Conservation (phyloP, 371 early-diverging fungal species). For the Coemansia sp. region DNA sequence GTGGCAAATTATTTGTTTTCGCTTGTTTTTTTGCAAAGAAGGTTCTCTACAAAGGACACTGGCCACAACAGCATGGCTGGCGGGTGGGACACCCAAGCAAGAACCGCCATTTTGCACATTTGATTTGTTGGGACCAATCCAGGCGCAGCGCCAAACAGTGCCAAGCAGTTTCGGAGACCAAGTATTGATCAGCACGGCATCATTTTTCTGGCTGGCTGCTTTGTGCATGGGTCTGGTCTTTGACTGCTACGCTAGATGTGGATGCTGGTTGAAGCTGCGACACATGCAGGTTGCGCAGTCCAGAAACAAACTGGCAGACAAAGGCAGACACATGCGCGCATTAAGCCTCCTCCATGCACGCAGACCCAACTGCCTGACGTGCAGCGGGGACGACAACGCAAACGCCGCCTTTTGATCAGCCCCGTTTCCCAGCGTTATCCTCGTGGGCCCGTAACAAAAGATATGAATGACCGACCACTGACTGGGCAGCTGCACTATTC, state of each 20-base stretch:
- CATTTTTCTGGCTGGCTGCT: neutral
- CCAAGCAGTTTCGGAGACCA: neutral
- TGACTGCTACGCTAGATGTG: too few relatives aligned
- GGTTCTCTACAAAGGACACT: neutral
- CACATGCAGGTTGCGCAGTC: neutral
- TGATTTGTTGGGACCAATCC: neutral
- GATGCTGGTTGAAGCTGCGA: too few relatives aligned
- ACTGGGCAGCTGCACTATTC: neutral
- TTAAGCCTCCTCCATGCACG: constrained; percentile 1
- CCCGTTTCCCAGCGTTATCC: neutral
- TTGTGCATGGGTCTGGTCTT: neutral
- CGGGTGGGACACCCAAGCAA: neutral
- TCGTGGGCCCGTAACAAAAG: neutral
- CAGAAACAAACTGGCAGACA: neutral
- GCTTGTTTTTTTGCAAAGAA: neutral
- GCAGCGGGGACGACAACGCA: constrained; percentile 4
- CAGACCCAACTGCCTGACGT: constrained; percentile 3
- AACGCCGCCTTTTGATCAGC: constrained; percentile 1
- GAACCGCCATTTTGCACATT: too few relatives aligned
- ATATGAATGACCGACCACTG: neutral
- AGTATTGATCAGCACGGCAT: neutral
- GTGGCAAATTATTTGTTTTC: neutral
- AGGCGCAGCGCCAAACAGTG: neutral
- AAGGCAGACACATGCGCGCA: neutral
- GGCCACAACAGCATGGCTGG: neutral